Conservation (phyloP, 1,284 basidiomycete genomes). For the Moniliella sp. region DNA sequence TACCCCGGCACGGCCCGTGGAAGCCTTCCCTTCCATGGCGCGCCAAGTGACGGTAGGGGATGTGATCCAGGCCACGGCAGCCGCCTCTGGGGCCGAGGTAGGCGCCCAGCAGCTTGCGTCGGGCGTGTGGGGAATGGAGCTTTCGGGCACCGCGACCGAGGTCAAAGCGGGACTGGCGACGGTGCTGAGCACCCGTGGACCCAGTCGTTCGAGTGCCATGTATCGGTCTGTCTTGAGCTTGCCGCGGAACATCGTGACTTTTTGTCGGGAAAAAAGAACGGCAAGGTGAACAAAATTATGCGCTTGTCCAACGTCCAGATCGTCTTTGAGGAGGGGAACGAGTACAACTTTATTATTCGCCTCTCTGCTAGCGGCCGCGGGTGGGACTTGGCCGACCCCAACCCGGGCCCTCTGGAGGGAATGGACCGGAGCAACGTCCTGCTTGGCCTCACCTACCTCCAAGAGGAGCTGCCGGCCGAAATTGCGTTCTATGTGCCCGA, state of each 20-base stretch:
- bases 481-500: slow-evolving; percentile 97
- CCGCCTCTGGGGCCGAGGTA: slow-evolving; percentile 69
- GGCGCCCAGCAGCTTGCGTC: slow-evolving; percentile 91
- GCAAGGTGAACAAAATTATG: slow-evolving; percentile 40
- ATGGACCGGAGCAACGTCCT: slow-evolving; percentile 45
- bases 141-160: slow-evolving; percentile 82
- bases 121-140: too few species aligned
- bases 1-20: too few species aligned
- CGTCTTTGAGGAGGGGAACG: slow-evolving; percentile 96
- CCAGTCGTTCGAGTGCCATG: slow-evolving; percentile 85
- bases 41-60: slow-evolving; percentile 59
- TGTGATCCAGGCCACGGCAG: slow-evolving; percentile 69
- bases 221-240: slow-evolving; percentile 92
- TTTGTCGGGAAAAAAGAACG: slow-evolving; percentile 42
- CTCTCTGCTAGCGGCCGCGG: too few species aligned
- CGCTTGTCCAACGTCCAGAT: slow-evolving; percentile 58
- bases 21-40: too few species aligned
- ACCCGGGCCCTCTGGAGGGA: too few species aligned
- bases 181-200: slow-evolving; percentile 68
- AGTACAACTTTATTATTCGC: slow-evolving; percentile 95
- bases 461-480: slow-evolving; percentile 94
- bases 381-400: too few species aligned
- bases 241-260: slow-evolving; percentile 95
- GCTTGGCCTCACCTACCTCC: slow-evolving; percentile 68
- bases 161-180: slow-evolving; percentile 64